phyloP scores from a whole-genome alignment of 768 basidiomycete species.

The Phylloporus scabripes region DNA sequence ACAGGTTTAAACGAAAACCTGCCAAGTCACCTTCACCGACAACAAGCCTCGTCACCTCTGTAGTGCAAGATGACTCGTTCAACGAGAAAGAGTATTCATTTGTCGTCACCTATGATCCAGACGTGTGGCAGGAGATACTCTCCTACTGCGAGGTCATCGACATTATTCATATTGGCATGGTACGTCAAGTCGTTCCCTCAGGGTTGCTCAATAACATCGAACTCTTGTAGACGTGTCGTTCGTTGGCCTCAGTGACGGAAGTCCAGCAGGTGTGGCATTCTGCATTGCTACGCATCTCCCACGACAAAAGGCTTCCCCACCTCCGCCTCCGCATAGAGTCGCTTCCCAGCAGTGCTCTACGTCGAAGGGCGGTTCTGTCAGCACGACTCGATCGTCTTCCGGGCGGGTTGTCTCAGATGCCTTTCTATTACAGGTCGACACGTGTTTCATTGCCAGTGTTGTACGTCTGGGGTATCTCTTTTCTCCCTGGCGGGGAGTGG shows the following conservation, averaged over 20 bases:
- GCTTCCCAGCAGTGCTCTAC: not conserved
- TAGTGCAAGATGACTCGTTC: not conserved
- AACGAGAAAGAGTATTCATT: not conserved
- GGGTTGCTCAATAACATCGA: not conserved
- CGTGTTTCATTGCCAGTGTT: not conserved
- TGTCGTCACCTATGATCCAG: not conserved
- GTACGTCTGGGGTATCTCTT: conserved; percentile 4
- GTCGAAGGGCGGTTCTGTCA: conserved; percentile 2
- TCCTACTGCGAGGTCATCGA: conserved; percentile 11
- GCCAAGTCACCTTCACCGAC: not conserved
- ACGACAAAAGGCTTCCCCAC: conserved; percentile 4
- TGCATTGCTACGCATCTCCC: conserved; percentile 1
- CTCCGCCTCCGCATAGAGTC: not conserved
- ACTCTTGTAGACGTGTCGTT: conserved; percentile 4
- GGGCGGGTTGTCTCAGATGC: not conserved
- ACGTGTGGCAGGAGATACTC: conserved; percentile 7
- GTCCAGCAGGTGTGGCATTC: conserved; percentile 1
- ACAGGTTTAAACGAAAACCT: not conserved
- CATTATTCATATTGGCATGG: conserved; percentile 7
- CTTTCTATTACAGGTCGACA: not conserved
- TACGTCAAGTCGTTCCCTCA: not conserved
- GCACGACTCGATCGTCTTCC: conserved; percentile 6
- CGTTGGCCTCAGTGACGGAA: not conserved
- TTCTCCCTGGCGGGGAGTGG: conserved; percentile 11
- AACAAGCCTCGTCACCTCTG: not conserved